These are phyloP conservation scores for Saccharomycopsis selenospora DNA, from an alignment of 805 yeast species.

Conservation along the genomic window DNA sequence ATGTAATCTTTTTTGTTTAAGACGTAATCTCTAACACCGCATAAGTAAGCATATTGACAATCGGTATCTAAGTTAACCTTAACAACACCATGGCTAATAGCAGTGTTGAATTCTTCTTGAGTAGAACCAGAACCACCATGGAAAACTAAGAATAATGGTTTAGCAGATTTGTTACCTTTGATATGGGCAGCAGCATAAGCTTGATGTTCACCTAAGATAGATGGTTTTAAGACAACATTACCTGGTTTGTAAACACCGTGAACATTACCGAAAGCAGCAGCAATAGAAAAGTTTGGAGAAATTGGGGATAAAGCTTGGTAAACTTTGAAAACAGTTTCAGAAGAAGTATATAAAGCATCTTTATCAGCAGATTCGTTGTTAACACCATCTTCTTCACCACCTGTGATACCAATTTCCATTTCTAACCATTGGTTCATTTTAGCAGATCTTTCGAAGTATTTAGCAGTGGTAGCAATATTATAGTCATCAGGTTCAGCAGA, in stretches of 20 bases:
- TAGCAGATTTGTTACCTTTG: conserved; percentile 40
- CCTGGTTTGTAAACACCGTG: conserved; percentile 99
- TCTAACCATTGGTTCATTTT: conserved; percentile 96
- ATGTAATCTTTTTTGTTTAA: conserved; percentile 94
- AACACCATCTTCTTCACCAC: conserved; percentile 99
- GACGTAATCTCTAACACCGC: conserved; percentile 96
- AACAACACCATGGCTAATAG: conserved; percentile 90
- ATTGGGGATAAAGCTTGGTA: conserved; percentile 84
- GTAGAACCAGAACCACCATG: conserved; percentile 99
- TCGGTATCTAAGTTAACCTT: conserved; percentile 99
- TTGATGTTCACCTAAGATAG: conserved; percentile 94
- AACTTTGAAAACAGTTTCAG: conserved; percentile 91
- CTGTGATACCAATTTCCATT: conserved; percentile 99
- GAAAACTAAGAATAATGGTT: conserved; percentile 95
- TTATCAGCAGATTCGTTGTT: conserved; percentile 91
- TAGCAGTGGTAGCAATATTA: conserved; percentile 89
- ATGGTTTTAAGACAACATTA: conserved; percentile 89
- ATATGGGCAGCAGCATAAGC: conserved; percentile 64
- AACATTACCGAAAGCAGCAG: conserved; percentile 99
- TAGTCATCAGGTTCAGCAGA: conserved; percentile 95
- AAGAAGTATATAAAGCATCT: conserved; percentile 84
- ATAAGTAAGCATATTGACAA: conserved; percentile 96
- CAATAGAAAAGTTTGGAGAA: conserved; percentile 97
- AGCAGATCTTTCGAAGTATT: conserved; percentile 91
- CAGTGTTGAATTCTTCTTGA: conserved; percentile 84